Percentiles rank a stretch among this genome's conserved stretches.
Conservation (phyloP, 1,284 basidiomycete species). For the Microbotryum intermedium region DNA sequence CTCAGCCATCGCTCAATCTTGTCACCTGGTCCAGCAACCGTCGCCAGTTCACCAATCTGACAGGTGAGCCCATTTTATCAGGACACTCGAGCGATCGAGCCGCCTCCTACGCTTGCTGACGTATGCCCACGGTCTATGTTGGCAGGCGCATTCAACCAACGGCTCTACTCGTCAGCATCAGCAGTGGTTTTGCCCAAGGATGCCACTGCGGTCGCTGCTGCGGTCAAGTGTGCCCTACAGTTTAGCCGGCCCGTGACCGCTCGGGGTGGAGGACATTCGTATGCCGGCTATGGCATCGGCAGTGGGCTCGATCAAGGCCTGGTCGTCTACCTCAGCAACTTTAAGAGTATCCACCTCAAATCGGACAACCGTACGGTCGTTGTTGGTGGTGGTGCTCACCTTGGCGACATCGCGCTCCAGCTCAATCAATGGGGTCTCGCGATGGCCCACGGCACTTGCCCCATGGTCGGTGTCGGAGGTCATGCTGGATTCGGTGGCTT, state of each 20-base stretch:
- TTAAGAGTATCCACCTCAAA: constrained; percentile 19
- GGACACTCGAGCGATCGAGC: too few species aligned
- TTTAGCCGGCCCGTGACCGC: constrained; percentile 34
- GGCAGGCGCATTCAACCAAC: constrained; percentile 37
- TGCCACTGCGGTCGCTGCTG: constrained; percentile 30
- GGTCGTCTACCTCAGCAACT: constrained; percentile 29
- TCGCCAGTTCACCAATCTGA: too few species aligned
- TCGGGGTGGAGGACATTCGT: constrained; percentile 39
- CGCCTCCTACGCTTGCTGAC: too few species aligned
- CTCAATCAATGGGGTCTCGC: constrained; percentile 35
- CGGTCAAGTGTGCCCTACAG: constrained; percentile 33
- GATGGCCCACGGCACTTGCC: constrained; percentile 38
- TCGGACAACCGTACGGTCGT: constrained; percentile 24
- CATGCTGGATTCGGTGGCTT: constrained; percentile 35
- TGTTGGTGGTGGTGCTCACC: constrained; percentile 35
- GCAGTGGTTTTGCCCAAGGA: constrained; percentile 35
- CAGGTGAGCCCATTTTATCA: too few species aligned
- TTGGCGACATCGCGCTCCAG: constrained; percentile 39
- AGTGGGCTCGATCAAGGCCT: constrained; percentile 32
- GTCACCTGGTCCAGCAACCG: too few species aligned
- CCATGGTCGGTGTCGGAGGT: constrained; percentile 37
- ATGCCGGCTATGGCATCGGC: constrained; percentile 36
- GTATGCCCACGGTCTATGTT: too few species aligned
- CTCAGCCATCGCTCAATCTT: too few species aligned
- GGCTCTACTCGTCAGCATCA: constrained; percentile 37